These are phyloP conservation scores for Morella rubra DNA, from an alignment of 306 rosid species.

Conservation along the genomic window DNA sequence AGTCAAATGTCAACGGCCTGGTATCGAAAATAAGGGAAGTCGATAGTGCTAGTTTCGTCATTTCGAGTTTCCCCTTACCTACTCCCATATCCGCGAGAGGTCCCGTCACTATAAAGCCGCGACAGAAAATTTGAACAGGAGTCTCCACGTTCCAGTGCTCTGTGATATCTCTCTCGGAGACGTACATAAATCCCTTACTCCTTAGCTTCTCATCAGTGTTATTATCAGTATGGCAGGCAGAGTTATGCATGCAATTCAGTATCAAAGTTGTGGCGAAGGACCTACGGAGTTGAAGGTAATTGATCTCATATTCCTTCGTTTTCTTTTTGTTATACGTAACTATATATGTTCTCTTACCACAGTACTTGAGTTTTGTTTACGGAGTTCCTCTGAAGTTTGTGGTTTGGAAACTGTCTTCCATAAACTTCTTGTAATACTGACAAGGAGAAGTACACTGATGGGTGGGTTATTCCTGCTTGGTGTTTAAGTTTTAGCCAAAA, in stretches of 20 bases:
- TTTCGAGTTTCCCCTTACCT: not conserved
- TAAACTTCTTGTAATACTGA: no score
- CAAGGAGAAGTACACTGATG: not conserved
- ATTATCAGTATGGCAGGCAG: not conserved
- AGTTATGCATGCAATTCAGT: constrained; percentile 9
- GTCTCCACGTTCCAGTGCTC: not conserved
- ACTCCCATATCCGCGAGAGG: not conserved
- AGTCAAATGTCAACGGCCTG: not conserved
- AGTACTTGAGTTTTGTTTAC: no score
- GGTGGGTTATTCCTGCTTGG: no score
- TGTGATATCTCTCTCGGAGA: no score
- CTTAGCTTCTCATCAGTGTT: not conserved
- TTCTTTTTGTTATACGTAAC: no score
- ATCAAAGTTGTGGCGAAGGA: not conserved
- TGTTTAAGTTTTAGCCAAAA: no score
- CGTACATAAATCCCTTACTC: no score
- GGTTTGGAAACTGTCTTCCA: no score
- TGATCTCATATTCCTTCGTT: not conserved
- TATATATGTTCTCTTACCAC: not conserved
- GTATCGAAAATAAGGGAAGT: not conserved
- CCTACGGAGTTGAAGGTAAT: constrained; percentile 2
- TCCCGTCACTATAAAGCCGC: not conserved
- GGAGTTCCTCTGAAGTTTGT: no score
- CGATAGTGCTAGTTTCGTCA: not conserved
- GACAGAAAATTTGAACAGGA: not conserved